These are phyloP conservation scores for Alternaria tenuissima DNA, from an alignment of 2,329 filamentous ascomycete genomes.

Conservation along the genomic window DNA sequence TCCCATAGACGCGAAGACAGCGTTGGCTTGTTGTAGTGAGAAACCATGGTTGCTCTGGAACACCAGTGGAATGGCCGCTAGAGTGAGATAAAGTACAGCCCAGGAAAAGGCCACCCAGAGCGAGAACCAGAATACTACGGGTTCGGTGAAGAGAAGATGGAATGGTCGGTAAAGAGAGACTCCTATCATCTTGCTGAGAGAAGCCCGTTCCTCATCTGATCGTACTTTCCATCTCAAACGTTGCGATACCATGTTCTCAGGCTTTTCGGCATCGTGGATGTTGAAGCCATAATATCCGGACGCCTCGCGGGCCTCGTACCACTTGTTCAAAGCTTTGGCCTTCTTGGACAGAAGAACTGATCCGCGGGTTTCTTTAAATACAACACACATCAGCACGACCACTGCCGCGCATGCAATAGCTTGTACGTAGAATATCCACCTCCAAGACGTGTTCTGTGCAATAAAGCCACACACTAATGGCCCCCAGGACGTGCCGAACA, in stretches of 20 bases:
- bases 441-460: conserved; percentile 72
- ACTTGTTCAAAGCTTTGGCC: conserved; percentile 75
- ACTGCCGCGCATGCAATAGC: conserved; percentile 72
- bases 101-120: conserved; percentile 91
- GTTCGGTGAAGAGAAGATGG: conserved; percentile 76
- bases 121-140: conserved; percentile 85
- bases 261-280: conserved; percentile 44
- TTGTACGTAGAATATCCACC: conserved; percentile 91
- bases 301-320: conserved; percentile 77
- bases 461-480: conserved; percentile 77
- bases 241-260: conserved; percentile 47
- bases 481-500: conserved; percentile 81
- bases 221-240: conserved; percentile 82
- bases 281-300: conserved; percentile 67
- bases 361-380: conserved; percentile 84
- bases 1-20: conserved; percentile 77
- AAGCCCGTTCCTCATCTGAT: conserved; percentile 77
- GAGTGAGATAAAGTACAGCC: conserved; percentile 87
- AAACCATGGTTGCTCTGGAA: conserved; percentile 75
- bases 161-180: conserved; percentile 82
- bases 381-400: conserved; percentile 69
- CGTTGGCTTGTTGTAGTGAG: conserved; percentile 70
- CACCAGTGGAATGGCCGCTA: conserved; percentile 80
- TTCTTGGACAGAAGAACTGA: conserved; percentile 81
- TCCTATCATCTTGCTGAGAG: conserved; percentile 72